phyloP scores from a whole-genome alignment of 2,329 filamentous ascomycete species.

The Orbilia ellipsospora region DNA sequence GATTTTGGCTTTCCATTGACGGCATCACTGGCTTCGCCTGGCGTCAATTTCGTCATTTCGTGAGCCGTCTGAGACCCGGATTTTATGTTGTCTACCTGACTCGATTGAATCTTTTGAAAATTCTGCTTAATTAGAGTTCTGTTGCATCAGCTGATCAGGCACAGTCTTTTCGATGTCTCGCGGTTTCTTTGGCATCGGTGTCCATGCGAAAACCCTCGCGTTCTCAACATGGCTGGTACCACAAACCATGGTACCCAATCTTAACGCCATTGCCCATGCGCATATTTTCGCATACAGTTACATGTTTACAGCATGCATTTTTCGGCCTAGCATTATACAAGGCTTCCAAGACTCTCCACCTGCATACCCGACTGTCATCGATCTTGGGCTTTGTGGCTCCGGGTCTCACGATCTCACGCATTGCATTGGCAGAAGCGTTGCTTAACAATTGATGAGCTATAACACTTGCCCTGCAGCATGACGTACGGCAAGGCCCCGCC shows the following conservation, averaged over 20 bases:
- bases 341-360: neutral
- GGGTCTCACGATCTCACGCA: conserved; percentile 1
- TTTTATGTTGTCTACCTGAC: conserved; percentile 1
- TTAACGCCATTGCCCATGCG: neutral
- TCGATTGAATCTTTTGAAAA: conserved; percentile 1
- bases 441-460: neutral
- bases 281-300: neutral
- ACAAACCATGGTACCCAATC: neutral
- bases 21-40: conserved; percentile 3
- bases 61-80: conserved; percentile 4
- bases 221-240: neutral
- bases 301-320: neutral
- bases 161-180: neutral
- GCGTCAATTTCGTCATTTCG: conserved; percentile 27
- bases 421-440: neutral
- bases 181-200: conserved; percentile 6
- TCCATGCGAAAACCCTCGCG: conserved; percentile 4
- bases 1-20: conserved; percentile 19
- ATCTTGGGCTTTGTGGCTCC: conserved; percentile 5
- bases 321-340: neutral
- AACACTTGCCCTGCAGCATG: neutral
- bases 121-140: conserved; percentile 4
- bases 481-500: conserved; percentile 25
- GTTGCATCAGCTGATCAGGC: conserved; percentile 11
- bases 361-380: conserved; percentile 1